These are phyloP conservation scores for Dioscorea cayenensis DNA, from an alignment of 116 monocot genomes.

Conservation along the genomic window DNA sequence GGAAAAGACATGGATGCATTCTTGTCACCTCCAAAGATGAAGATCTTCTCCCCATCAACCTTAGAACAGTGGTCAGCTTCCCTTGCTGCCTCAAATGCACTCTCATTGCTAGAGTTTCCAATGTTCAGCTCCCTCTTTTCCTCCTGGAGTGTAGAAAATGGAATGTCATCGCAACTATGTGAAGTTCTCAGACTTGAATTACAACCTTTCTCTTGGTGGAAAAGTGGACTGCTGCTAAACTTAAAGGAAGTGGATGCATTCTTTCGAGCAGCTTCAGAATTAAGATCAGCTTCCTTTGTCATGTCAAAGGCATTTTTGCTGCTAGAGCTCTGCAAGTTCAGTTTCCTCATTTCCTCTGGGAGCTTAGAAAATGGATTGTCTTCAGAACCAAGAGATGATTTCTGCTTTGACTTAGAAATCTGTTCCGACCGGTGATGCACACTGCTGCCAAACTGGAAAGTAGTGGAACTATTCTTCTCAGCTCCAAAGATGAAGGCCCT, in stretches of 20 bases:
- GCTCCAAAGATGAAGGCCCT: constrained; percentile 1
- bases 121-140: constrained; percentile 41
- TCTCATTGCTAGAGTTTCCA: constrained; percentile 8
- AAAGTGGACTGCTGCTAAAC: no score
- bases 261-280: not conserved
- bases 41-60: not conserved
- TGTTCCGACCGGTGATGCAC: not conserved
- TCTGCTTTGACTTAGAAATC: not conserved
- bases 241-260: not conserved
- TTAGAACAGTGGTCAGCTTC: not conserved
- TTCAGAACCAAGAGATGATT: constrained; percentile 1
- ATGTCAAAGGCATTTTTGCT: constrained; percentile 5
- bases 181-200: not conserved
- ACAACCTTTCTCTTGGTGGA: not conserved
- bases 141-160: constrained; percentile 22
- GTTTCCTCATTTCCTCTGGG: constrained; percentile 29
- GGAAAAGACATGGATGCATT: not conserved
- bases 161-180: constrained; percentile 11
- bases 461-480: not conserved
- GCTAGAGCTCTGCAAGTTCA: constrained; percentile 26
- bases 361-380: constrained; percentile 20
- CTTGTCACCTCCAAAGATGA: constrained; percentile 2
- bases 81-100: not conserved
- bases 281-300: not conserved
- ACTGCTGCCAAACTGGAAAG: not conserved